A percentile compares a stretch with the other conserved stretches of the same genome.
phyloP scores from a whole-genome alignment of 208 protist species.

The Trypanosoma boissoni region DNA sequence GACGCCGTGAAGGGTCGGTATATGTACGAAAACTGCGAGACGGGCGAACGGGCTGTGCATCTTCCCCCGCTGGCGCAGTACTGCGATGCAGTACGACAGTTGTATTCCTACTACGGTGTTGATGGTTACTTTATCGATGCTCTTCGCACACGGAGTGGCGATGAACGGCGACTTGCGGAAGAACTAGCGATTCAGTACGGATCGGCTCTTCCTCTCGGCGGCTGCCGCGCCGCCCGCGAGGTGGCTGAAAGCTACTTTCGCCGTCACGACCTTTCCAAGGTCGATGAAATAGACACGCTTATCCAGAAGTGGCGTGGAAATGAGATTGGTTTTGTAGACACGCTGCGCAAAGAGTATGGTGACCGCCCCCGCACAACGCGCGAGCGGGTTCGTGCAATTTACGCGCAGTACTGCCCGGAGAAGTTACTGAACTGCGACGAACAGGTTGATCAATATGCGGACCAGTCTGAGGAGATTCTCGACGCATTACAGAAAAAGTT shows the following conservation, averaged over 20 bases:
- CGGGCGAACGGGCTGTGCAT: neutral
- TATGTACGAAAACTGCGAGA: slow-evolving; percentile 19
- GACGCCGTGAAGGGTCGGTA: slow-evolving; percentile 3
- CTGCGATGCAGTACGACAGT: slow-evolving; percentile 14
- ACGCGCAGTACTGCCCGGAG: slow-evolving; percentile 18
- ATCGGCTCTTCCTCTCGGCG: neutral
- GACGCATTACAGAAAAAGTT: slow-evolving; percentile 9
- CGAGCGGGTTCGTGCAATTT: slow-evolving; percentile 21
- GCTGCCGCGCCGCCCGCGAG: neutral
- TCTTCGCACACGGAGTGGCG: neutral
- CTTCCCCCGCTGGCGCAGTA: slow-evolving; percentile 19
- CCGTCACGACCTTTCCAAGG: slow-evolving; percentile 8
- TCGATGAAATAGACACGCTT: slow-evolving; percentile 12
- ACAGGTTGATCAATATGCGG: slow-evolving; percentile 15
- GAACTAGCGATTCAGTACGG: slow-evolving; percentile 21
- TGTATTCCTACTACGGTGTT: slow-evolving; percentile 8
- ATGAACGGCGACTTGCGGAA: slow-evolving; percentile 10
- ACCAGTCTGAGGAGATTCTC: slow-evolving; percentile 9
- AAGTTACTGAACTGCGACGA: slow-evolving; percentile 16
- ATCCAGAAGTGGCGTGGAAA: slow-evolving; percentile 15
- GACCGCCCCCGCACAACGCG: slow-evolving; percentile 21
- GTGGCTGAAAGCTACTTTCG: slow-evolving; percentile 12
- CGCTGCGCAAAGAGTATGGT: slow-evolving; percentile 15
- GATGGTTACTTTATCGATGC: slow-evolving; percentile 14
- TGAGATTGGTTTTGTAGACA: slow-evolving; percentile 21